These are phyloP conservation scores for Geosmithia flava DNA, from an alignment of 2,329 filamentous ascomycete species.

Conservation along the genomic window DNA sequence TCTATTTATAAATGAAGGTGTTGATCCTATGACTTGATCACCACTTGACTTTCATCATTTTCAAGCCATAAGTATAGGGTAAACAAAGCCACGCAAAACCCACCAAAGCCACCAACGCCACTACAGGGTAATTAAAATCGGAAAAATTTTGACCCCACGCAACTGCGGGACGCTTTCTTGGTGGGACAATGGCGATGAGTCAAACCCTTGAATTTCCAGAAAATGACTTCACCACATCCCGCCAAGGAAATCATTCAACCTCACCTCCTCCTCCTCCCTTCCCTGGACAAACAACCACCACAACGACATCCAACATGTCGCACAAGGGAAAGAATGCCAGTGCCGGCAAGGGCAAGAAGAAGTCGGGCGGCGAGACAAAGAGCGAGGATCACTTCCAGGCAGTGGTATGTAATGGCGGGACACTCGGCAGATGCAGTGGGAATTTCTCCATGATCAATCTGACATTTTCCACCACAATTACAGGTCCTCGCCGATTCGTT, in stretches of 20 bases:
- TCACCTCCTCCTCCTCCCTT: neutral
- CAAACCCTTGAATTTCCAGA: too few species aligned
- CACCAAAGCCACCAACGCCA: too few species aligned
- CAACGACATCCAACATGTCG: conserved; percentile 23
- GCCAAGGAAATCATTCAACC: neutral
- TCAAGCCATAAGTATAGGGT: too few species aligned
- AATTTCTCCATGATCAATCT: conserved; percentile 6
- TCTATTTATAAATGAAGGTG: too few species aligned
- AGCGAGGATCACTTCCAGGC: conserved; percentile 46
- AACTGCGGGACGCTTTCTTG: too few species aligned
- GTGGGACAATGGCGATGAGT: too few species aligned
- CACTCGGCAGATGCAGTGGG: conserved; percentile 3
- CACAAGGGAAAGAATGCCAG: conserved; percentile 27
- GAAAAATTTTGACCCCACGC: too few species aligned
- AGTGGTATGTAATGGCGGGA: conserved; percentile 30
- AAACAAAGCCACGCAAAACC: too few species aligned
- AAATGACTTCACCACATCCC: too few species aligned
- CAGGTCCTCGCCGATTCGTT: conserved; percentile 90
- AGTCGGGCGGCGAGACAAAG: conserved; percentile 38
- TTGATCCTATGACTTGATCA: too few species aligned
- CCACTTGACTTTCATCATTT: too few species aligned
- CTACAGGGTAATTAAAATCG: too few species aligned
- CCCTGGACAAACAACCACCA: conserved; percentile 5
- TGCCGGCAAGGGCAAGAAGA: conserved; percentile 41
- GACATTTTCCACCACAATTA: neutral